Percentiles rank a stretch among this genome's conserved stretches.
Conservation (phyloP, 2,329 filamentous ascomycete genomes). For the Endocalyx cinctus region DNA sequence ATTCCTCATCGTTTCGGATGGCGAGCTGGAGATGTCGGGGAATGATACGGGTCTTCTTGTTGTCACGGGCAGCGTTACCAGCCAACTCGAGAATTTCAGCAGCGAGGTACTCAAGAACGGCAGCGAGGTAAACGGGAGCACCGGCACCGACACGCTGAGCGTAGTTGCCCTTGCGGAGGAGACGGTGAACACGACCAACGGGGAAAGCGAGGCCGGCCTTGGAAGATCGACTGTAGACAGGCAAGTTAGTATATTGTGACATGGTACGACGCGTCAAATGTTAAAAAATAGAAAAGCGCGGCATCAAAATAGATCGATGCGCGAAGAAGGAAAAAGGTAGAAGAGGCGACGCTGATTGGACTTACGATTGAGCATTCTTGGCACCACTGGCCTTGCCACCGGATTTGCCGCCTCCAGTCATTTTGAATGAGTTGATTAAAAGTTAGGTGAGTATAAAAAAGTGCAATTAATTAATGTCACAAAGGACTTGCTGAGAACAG, state of each 20-base stretch:
- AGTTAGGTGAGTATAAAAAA: slow-evolving; percentile 27
- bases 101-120: slow-evolving; percentile 96
- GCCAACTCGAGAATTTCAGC: slow-evolving; percentile 98
- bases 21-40: slow-evolving; percentile 97
- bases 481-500: slow-evolving; percentile 17
- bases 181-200: slow-evolving; percentile 98
- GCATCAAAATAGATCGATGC: slow-evolving; percentile 5
- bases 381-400: slow-evolving; percentile 98
- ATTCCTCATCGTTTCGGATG: slow-evolving; percentile 98
- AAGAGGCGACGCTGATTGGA: slow-evolving; percentile 25
- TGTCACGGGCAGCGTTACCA: slow-evolving; percentile 97
- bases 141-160: slow-evolving; percentile 98
- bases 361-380: slow-evolving; percentile 99
- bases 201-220: slow-evolving; percentile 99
- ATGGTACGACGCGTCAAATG: no score
- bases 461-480: slow-evolving; percentile 10
- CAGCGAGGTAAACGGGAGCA: slow-evolving; percentile 93
- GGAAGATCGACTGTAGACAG: slow-evolving; percentile 74
- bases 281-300: no score
- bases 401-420: slow-evolving; percentile 99
- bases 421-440: slow-evolving; percentile 59
- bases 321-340: slow-evolving; percentile 1
- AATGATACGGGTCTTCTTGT: slow-evolving; percentile 99
- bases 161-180: slow-evolving; percentile 98
- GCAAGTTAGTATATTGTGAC: slow-evolving; percentile 36